phyloP scores from a whole-genome alignment of 768 basidiomycete genomes.

The Suillus brevipes region DNA sequence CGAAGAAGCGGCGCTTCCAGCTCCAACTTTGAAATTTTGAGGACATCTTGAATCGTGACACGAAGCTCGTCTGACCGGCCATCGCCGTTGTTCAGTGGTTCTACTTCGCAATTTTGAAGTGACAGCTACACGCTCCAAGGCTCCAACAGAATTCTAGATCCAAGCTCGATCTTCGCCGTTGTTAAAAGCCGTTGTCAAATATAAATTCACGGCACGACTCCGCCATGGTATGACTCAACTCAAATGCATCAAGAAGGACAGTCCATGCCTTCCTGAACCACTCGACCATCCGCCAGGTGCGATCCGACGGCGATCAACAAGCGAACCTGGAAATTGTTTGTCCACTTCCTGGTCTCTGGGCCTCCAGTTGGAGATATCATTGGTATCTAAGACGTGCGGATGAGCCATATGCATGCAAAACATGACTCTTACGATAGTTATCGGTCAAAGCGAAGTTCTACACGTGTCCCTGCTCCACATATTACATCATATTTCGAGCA shows the following conservation, averaged over 20 bases:
- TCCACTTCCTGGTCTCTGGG: not conserved
- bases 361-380: not conserved
- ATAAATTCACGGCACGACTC: not conserved
- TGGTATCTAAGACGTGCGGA: not conserved
- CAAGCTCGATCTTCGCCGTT: not conserved
- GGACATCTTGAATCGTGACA: not conserved
- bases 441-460: not conserved
- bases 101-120: not conserved
- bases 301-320: not conserved
- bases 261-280: not conserved
- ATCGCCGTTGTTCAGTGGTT: not conserved
- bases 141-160: not conserved
- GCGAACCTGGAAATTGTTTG: not conserved
- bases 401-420: not conserved
- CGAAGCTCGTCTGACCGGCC: not conserved
- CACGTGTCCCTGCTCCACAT: not conserved
- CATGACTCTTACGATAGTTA: not conserved
- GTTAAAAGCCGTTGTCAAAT: not conserved
- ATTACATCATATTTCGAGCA: not conserved
- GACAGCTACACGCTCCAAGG: not conserved
- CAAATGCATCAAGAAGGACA: not conserved
- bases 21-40: not conserved
- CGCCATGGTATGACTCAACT: not conserved
- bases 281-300: not conserved
- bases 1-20: not conserved